These are phyloP conservation scores for Papiliotrema laurentii DNA, from an alignment of 1,284 basidiomycete species.

Conservation along the genomic window DNA sequence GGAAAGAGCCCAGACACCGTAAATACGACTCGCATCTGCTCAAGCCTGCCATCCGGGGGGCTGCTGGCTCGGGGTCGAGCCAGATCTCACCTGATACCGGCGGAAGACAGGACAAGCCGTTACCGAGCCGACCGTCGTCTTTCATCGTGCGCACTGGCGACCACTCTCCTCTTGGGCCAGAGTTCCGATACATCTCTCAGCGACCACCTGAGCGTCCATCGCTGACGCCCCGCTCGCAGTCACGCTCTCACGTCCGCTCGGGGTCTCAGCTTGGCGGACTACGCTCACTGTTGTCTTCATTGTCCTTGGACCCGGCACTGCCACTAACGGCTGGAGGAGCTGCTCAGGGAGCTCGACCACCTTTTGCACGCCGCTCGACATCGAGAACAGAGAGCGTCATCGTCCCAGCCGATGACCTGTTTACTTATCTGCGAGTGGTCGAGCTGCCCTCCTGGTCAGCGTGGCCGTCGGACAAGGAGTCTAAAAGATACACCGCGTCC, in stretches of 20 bases:
- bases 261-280: conserved; percentile 6
- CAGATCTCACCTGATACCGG: neutral
- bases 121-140: conserved; percentile 4
- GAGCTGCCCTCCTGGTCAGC: conserved; percentile 27
- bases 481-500: neutral
- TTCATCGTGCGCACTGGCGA: conserved; percentile 1
- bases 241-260: no score
- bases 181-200: no score
- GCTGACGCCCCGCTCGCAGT: no score
- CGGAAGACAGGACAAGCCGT: neutral
- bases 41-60: conserved; percentile 25
- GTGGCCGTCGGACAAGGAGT: conserved; percentile 24
- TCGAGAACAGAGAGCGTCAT: conserved; percentile 2
- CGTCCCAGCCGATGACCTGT: conserved; percentile 34
- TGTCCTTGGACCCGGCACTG: conserved; percentile 19
- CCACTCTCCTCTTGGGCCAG: neutral
- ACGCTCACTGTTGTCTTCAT: conserved; percentile 27
- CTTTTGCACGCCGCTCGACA: neutral
- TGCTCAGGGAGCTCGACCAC: conserved; percentile 1
- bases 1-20: conserved; percentile 32
- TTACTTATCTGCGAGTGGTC: conserved; percentile 26
- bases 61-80: neutral
- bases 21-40: conserved; percentile 27
- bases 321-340: no score
- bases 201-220: no score